A percentile compares a stretch with the other conserved stretches of the same genome.
Evolutionary conservation across 805 yeast species (phyloP).

Genomic region (Lipomyces spencermartinsiae): DNA sequence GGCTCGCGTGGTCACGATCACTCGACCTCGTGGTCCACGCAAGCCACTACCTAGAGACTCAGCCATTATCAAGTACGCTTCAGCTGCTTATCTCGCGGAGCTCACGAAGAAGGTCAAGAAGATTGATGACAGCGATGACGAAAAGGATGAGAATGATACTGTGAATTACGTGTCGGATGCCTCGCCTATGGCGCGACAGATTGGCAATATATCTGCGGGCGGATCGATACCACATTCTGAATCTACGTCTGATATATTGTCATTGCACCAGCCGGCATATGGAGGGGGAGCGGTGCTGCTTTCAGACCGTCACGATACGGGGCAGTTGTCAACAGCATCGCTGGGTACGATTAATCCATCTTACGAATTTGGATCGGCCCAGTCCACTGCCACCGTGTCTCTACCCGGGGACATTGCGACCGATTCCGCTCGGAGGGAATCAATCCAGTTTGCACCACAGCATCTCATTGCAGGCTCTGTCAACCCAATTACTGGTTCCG

Average conservation of each 20-base stretch:
- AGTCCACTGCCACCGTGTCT: not conserved
- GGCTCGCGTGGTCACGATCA: constrained; percentile 39
- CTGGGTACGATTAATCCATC: not conserved
- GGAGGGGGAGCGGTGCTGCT: not conserved
- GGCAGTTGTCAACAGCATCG: not conserved
- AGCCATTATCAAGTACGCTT: constrained; percentile 5
- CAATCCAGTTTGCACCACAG: not conserved
- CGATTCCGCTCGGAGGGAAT: not conserved
- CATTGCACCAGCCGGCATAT: not conserved
- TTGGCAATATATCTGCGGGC: not conserved
- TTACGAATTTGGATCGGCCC: not conserved
- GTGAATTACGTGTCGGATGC: not conserved
- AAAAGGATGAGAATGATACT: constrained; percentile 38
- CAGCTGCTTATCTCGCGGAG: constrained; percentile 19
- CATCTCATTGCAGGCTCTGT: not conserved
- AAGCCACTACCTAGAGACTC: constrained; percentile 24
- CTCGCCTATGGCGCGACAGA: not conserved
- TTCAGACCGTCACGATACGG: not conserved
- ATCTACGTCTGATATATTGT: not conserved
- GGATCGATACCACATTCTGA: not conserved
- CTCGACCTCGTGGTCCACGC: constrained; percentile 21
- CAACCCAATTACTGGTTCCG: not conserved
- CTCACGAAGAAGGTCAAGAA: constrained; percentile 50
- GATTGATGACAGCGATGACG: constrained; percentile 53
- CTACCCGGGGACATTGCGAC: not conserved